Evolutionary conservation across 306 rosid genomes (phyloP).

Genomic region (Boehmeria nivea): DNA sequence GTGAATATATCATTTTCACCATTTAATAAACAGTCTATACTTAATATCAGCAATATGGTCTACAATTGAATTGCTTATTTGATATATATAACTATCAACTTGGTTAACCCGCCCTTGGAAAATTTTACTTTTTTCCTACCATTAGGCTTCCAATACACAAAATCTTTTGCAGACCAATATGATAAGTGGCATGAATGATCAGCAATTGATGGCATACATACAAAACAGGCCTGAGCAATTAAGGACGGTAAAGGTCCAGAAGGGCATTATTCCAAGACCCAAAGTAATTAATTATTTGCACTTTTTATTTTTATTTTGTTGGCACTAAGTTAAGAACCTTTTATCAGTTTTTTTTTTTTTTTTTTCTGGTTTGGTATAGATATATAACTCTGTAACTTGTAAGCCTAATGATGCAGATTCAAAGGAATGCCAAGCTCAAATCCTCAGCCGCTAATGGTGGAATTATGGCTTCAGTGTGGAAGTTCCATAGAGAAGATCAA

Average conservation of each 20-base stretch:
- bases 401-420: conserved; percentile 10
- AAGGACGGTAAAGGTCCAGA: conserved; percentile 25
- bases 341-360: too few species aligned
- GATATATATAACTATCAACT: too few species aligned
- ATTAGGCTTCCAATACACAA: too few species aligned
- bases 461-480: conserved; percentile 41
- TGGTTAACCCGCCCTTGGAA: too few species aligned
- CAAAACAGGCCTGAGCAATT: conserved; percentile 20
- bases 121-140: too few species aligned
- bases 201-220: conserved; percentile 23
- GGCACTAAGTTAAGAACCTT: too few species aligned
- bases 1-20: too few species aligned
- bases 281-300: conserved; percentile 16
- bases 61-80: too few species aligned
- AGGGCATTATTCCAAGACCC: conserved; percentile 10
- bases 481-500: conserved; percentile 34
- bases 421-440: conserved; percentile 18
- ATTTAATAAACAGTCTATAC: too few species aligned
- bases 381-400: background rate
- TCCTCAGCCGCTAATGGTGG: conserved; percentile 21
- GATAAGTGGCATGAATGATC: conserved; percentile 26
- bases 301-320: background rate
- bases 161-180: conserved; percentile 21
- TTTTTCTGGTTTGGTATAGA: background rate
- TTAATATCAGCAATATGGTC: too few species aligned